Evolutionary conservation across 305 asterid genomes (phyloP), one percentile per base, ranked within the genome.

Genomic region (Fraxinus albicans): DNA sequence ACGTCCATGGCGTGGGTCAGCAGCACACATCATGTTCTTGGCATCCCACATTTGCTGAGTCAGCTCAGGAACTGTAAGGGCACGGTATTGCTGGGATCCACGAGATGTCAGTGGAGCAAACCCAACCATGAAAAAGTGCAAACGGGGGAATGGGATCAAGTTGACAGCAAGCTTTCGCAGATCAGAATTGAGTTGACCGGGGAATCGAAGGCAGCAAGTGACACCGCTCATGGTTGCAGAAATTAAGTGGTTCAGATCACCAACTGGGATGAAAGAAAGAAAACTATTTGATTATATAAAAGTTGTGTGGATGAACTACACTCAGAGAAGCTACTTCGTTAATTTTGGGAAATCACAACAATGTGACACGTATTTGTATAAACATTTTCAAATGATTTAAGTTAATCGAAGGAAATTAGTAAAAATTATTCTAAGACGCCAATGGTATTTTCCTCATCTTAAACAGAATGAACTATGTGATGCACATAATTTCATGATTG

Each of bases 161-260:
- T 82, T 82, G 27, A 82, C 84, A 27, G 84, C 84, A 82, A 82
- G 84, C 84, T 82, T 82, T 27, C 85, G n/a, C 6, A 82, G 81
- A 77, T 82, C 85, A 69, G 85, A 82, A 42, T 82, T 82, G 74
- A 82, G 85, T 72, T 82, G 85, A 69, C 85, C 85, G 23, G 85
- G 85, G 78, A 82, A 82, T 67, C 85, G 85, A 17, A 82, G 85
- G 63, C 85, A 82, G 63, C 85, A 82, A 77, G 85, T 82, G 78
- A 82, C 85, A 13, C 85, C 85, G 73, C 85, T 82, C 85, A 82
- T 82, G 27, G 85, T 82, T 12, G 85, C 85, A 77, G 85, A 82
- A 31, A 82, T 83, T 81, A 83, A 70, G 75, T 83, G 85, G 65
- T 83, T 83, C 82, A 83, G 47, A 72, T 83, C 85, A 47, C 85